Evolutionary conservation across 2,329 filamentous ascomycete genomes (phyloP).

Genomic region (Fusarium multiceps): DNA sequence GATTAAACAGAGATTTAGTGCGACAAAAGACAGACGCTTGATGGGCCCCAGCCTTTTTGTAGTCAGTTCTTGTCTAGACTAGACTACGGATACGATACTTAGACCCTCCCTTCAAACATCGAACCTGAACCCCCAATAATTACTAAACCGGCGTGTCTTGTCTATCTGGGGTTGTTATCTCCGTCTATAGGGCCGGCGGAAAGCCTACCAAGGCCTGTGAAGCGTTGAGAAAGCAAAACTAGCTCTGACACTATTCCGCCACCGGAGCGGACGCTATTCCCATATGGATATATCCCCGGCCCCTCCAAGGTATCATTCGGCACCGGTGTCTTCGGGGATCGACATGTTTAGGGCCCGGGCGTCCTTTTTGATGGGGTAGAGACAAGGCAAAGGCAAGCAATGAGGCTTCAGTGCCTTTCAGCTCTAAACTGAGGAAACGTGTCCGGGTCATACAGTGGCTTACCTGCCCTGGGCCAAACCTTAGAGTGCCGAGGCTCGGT

Average conservation of each 20-base stretch:
- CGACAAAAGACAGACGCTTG: not conserved
- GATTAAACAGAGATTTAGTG: constrained; percentile 9
- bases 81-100: not conserved
- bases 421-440: constrained; percentile 22
- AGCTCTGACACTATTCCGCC: constrained; percentile 10
- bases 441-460: not conserved
- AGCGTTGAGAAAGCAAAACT: constrained; percentile 2
- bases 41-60: constrained; percentile 6
- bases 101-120: not conserved
- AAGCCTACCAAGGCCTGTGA: not conserved
- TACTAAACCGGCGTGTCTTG: constrained; percentile 16
- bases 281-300: constrained; percentile 43
- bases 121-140: not conserved
- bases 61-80: not conserved
- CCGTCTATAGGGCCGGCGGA: constrained; percentile 20
- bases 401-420: constrained; percentile 11
- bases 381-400: constrained; percentile 17
- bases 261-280: constrained; percentile 41
- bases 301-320: constrained; percentile 11
- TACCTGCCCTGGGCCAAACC: not conserved
- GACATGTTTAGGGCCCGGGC: constrained; percentile 16
- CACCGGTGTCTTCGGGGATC: constrained; percentile 38
- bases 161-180: constrained; percentile 34
- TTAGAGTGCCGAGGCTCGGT: constrained; percentile 23
- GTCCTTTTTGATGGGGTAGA: constrained; percentile 7